Conservation (phyloP, 2,329 filamentous ascomycete genomes). For the Scytalidium lignicola region DNA sequence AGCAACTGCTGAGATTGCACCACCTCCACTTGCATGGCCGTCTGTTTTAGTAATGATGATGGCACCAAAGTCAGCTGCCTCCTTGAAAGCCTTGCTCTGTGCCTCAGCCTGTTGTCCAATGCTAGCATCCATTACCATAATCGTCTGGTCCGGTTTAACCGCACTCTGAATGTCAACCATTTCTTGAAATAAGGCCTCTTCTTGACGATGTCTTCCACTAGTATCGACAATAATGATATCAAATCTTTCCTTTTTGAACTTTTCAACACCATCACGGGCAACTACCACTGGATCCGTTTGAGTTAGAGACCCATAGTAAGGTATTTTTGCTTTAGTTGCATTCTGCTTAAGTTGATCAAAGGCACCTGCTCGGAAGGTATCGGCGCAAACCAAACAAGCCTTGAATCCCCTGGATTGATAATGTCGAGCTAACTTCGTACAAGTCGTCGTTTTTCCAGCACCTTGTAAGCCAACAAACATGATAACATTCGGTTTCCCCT, state of each 20-base stretch:
- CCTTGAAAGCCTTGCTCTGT: constrained; percentile 95
- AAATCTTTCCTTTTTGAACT: constrained; percentile 98
- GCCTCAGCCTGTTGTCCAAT: constrained; percentile 95
- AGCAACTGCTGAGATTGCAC: constrained; percentile 94
- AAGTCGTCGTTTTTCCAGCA: constrained; percentile 96
- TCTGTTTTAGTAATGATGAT: constrained; percentile 99
- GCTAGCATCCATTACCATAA: constrained; percentile 95
- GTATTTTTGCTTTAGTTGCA: constrained; percentile 97
- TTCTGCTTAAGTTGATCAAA: constrained; percentile 99
- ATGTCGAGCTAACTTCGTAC: constrained; percentile 92
- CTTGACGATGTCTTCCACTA: constrained; percentile 88
- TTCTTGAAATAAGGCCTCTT: constrained; percentile 91
- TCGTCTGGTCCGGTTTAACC: constrained; percentile 89
- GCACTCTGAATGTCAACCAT: constrained; percentile 96
- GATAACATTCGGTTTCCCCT: constrained; percentile 92
- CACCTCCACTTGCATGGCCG: constrained; percentile 89
- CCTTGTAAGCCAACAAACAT: constrained; percentile 99
- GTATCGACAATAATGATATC: constrained; percentile 99
- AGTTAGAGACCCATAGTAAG: constrained; percentile 94
- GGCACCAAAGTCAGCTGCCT: constrained; percentile 91
- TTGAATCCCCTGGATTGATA: constrained; percentile 93
- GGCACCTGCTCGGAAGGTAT: constrained; percentile 96
- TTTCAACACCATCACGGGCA: constrained; percentile 90
- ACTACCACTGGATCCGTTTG: constrained; percentile 94
- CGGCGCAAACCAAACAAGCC: constrained; percentile 89